Percentiles rank a stretch among this genome's conserved stretches.
Evolutionary conservation across 164 flowering plant genomes (phyloP).

Genomic region (Santalum album): DNA sequence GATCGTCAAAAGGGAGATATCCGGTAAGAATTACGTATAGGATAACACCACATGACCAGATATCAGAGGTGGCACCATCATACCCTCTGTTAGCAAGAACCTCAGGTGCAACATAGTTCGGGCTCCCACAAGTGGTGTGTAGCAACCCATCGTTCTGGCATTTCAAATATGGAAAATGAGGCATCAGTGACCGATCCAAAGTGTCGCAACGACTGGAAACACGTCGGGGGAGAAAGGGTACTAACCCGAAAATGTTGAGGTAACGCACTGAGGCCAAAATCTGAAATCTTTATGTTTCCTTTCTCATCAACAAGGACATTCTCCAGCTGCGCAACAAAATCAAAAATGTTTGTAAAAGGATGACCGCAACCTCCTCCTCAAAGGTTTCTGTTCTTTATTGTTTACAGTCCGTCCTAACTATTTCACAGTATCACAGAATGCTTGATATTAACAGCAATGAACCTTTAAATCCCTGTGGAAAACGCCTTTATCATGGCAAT

Average conservation of each 20-base stretch:
- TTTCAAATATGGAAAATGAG: neutral
- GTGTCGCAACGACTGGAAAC: neutral
- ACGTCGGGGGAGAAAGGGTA: neutral
- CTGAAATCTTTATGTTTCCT: slow-evolving; percentile 86
- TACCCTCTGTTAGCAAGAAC: slow-evolving; percentile 83
- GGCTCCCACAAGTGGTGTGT: slow-evolving; percentile 98
- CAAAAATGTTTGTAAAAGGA: too few relatives aligned
- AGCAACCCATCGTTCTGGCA: slow-evolving; percentile 74
- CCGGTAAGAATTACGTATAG: slow-evolving; percentile 78
- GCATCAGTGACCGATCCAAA: neutral
- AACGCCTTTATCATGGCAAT: slow-evolving; percentile 85
- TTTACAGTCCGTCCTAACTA: neutral
- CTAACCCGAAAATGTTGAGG: slow-evolving; percentile 83
- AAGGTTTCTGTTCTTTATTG: too few relatives aligned
- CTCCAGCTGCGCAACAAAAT: slow-evolving; percentile 54
- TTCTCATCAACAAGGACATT: slow-evolving; percentile 73
- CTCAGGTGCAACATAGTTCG: slow-evolving; percentile 98
- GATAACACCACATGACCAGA: slow-evolving; percentile 97
- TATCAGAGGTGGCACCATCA: slow-evolving; percentile 75
- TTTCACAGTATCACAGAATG: neutral
- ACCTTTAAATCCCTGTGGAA: slow-evolving; percentile 95
- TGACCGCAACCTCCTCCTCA: too few relatives aligned
- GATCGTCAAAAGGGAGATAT: slow-evolving; percentile 84
- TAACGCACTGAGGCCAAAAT: slow-evolving; percentile 95
- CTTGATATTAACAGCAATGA: neutral